These are phyloP conservation scores for Tulasnella sp. DNA, from an alignment of 768 basidiomycete species.

Conservation along the genomic window DNA sequence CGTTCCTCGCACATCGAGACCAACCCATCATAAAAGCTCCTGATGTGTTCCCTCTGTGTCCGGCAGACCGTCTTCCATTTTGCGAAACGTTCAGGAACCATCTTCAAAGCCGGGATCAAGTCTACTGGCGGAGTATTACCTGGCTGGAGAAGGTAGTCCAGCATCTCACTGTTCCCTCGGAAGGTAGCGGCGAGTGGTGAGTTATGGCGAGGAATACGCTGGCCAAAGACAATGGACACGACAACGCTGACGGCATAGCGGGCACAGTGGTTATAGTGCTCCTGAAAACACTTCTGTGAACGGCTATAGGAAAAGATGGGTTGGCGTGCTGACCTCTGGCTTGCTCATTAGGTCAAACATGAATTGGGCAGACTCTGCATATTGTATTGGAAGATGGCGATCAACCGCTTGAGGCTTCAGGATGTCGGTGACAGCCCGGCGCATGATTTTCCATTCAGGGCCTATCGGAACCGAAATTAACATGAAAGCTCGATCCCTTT, in stretches of 20 bases:
- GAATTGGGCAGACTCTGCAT: slow-evolving; percentile 30
- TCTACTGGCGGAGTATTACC: slow-evolving; percentile 14
- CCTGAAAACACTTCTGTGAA: background rate
- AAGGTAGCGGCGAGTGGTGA: background rate
- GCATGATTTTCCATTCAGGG: slow-evolving; percentile 19
- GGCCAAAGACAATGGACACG: slow-evolving; percentile 12
- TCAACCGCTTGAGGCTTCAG: slow-evolving; percentile 24
- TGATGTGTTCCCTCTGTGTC: slow-evolving; percentile 17
- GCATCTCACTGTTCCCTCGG: background rate
- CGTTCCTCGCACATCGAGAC: slow-evolving; percentile 28
- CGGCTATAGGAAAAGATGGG: background rate
- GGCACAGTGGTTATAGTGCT: background rate
- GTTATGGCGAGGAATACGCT: slow-evolving; percentile 4
- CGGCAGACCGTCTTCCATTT: slow-evolving; percentile 14
- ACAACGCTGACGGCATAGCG: slow-evolving; percentile 1
- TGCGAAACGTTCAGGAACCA: slow-evolving; percentile 15
- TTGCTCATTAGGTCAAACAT: slow-evolving; percentile 28
- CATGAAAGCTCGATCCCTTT: background rate
- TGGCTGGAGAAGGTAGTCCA: background rate
- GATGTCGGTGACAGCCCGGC: slow-evolving; percentile 17
- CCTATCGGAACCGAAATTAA: background rate
- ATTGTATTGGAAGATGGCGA: slow-evolving; percentile 27
- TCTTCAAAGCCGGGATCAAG: slow-evolving; percentile 6
- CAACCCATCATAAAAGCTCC: slow-evolving; percentile 23
- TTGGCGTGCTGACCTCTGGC: slow-evolving; percentile 25